Evolutionary conservation across 176 grass and related monocot species (phyloP).

Genomic region (Phragmites australis): DNA sequence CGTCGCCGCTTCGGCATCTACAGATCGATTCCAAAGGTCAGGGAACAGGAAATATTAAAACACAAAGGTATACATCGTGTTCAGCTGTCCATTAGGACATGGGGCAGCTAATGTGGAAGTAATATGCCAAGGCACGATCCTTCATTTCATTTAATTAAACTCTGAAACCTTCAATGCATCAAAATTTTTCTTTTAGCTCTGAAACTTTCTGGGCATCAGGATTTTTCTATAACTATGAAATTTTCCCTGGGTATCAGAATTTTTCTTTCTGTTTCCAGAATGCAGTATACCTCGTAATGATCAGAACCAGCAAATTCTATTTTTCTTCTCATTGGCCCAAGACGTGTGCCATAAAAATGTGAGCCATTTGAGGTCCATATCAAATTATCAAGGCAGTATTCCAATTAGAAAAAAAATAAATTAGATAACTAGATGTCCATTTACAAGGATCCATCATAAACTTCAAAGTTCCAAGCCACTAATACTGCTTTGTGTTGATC

Average conservation of each 20-base stretch:
- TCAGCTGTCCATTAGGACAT: constrained; percentile 7
- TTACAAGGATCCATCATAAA: background rate
- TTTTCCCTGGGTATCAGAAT: background rate
- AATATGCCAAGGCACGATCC: constrained; percentile 32
- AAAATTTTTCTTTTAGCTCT: background rate
- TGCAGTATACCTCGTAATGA: background rate
- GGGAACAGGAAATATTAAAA: constrained; percentile 21
- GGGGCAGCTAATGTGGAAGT: background rate
- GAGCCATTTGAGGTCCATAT: background rate
- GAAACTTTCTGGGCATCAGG: background rate
- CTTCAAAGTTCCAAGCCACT: constrained; percentile 7
- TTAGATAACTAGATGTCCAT: background rate
- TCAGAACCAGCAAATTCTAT: background rate
- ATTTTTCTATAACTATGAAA: background rate
- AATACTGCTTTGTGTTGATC: background rate
- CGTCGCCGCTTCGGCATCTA: constrained; percentile 33
- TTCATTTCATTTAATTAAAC: constrained; percentile 11
- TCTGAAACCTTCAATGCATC: constrained; percentile 7
- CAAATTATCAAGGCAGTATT: background rate
- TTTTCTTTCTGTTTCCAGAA: background rate
- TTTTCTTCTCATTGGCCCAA: constrained; percentile 26
- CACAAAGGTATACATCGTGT: background rate
- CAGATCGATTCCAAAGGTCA: constrained; percentile 20
- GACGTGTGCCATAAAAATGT: constrained; percentile 11
- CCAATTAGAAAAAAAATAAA: background rate